Evolutionary conservation across 2,329 filamentous ascomycete species (phyloP).

Genomic region (Venturia effusa): DNA sequence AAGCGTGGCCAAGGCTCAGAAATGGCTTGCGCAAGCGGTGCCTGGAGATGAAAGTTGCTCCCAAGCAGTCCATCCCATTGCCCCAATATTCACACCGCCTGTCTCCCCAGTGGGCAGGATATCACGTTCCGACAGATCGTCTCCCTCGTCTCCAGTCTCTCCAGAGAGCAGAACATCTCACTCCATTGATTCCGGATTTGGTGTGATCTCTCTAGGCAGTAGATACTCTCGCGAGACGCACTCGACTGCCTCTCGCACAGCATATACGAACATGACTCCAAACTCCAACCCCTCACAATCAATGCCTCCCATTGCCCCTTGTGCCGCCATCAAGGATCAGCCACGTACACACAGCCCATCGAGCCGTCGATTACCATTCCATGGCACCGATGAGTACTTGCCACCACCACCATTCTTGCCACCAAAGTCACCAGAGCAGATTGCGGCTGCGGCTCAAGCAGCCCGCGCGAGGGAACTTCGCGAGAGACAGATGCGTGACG

Average conservation of each 20-base stretch:
- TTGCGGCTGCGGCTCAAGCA: not conserved
- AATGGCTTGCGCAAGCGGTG: not conserved
- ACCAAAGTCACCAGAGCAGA: not conserved
- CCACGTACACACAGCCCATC: not conserved
- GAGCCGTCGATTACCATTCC: conserved; percentile 7
- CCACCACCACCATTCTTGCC: not conserved
- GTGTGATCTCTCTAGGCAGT: not conserved
- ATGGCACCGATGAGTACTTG: conserved; percentile 1
- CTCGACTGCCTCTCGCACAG: not conserved
- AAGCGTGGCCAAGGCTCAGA: not conserved
- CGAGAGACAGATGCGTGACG: not conserved
- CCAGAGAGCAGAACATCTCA: not conserved
- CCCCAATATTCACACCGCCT: not conserved
- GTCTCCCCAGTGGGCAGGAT: not conserved
- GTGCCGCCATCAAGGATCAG: not conserved
- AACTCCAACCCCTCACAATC: not conserved
- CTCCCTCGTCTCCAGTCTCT: not conserved
- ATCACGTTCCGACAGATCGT: not conserved
- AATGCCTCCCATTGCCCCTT: not conserved
- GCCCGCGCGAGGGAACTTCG: not conserved
- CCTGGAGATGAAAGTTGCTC: not conserved
- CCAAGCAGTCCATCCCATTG: not conserved
- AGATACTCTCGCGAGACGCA: not conserved
- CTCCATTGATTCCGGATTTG: not conserved
- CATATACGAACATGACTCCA: not conserved